phyloP scores from a whole-genome alignment of 1,284 basidiomycete species.

The Puccinia polysora region DNA sequence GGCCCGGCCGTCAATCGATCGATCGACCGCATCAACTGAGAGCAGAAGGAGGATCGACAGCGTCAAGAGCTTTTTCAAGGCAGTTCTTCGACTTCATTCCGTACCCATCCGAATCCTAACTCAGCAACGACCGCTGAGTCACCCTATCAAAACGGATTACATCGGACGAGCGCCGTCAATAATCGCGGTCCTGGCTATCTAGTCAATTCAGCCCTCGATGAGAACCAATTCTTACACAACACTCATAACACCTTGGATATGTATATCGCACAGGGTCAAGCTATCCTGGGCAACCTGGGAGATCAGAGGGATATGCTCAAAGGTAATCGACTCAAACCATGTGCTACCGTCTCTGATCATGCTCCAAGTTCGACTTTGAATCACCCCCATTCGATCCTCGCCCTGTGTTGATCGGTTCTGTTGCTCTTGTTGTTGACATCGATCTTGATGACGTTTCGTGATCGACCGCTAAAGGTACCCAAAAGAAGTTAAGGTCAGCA shows the following conservation, averaged over 20 bases:
- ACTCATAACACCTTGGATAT: slow-evolving; percentile 76
- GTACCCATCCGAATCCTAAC: slow-evolving; percentile 51
- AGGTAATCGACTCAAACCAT: too few species aligned
- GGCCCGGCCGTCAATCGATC: slow-evolving; percentile 52
- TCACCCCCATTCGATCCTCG: not conserved
- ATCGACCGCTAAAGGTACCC: slow-evolving; percentile 66
- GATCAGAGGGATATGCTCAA: slow-evolving; percentile 87
- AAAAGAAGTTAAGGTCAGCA: slow-evolving; percentile 71
- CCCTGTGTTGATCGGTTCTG: not conserved
- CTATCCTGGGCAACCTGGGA: slow-evolving; percentile 79
- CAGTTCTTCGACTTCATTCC: slow-evolving; percentile 56
- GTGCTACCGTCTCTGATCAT: too few species aligned
- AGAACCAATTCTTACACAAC: slow-evolving; percentile 78
- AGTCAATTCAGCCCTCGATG: slow-evolving; percentile 63
- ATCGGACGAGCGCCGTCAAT: slow-evolving; percentile 24
- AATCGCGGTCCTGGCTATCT: slow-evolving; percentile 2
- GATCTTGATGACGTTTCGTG: not conserved
- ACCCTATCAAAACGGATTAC: slow-evolving; percentile 54
- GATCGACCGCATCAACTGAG: too few species aligned
- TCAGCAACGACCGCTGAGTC: slow-evolving; percentile 55
- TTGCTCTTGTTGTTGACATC: not conserved
- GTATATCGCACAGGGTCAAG: slow-evolving; percentile 81
- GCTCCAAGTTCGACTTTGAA: not conserved
- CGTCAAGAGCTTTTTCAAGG: slow-evolving; percentile 29
- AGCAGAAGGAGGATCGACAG: slow-evolving; percentile 35